phyloP scores from a whole-genome alignment of 306 rosid species.

The Albizia julibrissin region DNA sequence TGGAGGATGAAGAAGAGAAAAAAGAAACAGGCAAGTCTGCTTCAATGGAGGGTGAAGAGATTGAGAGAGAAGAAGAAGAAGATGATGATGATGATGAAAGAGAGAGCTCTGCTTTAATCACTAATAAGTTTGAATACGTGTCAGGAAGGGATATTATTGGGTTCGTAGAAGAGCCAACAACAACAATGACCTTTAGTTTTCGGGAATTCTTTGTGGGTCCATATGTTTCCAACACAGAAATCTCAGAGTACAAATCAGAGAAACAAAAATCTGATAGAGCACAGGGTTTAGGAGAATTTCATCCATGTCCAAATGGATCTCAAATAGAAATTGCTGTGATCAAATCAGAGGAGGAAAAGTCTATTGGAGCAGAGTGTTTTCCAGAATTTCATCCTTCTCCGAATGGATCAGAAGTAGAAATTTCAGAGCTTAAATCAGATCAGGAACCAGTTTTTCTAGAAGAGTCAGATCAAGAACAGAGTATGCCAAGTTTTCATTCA shows the following conservation, averaged over 20 bases:
- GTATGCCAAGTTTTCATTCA: not conserved
- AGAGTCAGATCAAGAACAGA: not conserved
- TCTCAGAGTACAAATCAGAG: not conserved
- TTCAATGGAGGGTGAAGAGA: not conserved
- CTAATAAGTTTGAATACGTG: conserved; percentile 32
- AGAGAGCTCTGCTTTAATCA: conserved; percentile 19
- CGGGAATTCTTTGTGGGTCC: conserved; percentile 36
- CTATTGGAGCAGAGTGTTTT: not conserved
- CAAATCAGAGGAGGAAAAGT: not conserved
- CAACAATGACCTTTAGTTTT: conserved; percentile 35
- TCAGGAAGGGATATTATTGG: conserved; percentile 21
- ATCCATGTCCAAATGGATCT: not conserved
- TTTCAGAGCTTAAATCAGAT: conserved; percentile 21
- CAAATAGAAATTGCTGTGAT: not conserved
- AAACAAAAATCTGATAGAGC: not conserved
- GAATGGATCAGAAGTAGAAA: not conserved
- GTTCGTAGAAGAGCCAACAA: conserved; percentile 45
- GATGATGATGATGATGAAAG: conserved; percentile 25
- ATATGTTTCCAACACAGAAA: conserved; percentile 2
- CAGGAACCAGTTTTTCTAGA: conserved; percentile 1
- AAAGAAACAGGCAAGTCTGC: not conserved
- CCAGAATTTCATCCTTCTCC: not conserved
- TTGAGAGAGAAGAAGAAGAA: conserved; percentile 1
- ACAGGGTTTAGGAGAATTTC: not conserved
- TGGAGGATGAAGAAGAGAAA: conserved; percentile 6